Evolutionary conservation across 331 rosid genomes (phyloP), one percentile per base, ranked within the genome.

Genomic region (Pyracantha coccinea): DNA sequence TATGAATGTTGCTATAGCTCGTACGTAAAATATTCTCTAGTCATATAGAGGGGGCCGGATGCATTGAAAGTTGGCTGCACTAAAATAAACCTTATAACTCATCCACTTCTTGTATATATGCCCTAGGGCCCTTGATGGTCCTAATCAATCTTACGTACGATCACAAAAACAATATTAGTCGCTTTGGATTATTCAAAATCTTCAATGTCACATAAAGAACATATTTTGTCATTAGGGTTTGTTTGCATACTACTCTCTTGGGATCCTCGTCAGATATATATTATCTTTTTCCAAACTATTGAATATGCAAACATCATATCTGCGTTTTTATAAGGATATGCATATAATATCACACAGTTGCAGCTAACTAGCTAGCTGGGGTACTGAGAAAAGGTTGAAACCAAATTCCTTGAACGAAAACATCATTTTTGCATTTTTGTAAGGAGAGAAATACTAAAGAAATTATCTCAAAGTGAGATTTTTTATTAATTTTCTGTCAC

Each of bases 121-220:
- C 66, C 66, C 35, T 38, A 33, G 27, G 64, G 54, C 83, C 24
- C 8, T 4, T 14, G 31, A 68, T 58, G 23, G 73, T 73, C 74
- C 54, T 73, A 64, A 69, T 77, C 80, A 80, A 78, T 80, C 80
- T 76, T 54, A 60, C 83, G 7, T 29, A 63, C 68, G 75, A 77
- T 68, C 80, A 53, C 75, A 25, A 68, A 72, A 38, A 78, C 33
- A 28, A 28, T 28, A 41, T 67, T 81, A 65, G 80, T 67, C 83
- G 52, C 74, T 28, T 19, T 74, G 28, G 62, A 21, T 53, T 72
- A 32, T 16, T 77, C 75, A 19, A 35, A 54, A 38, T 69, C 69
- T 65, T 27, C 25, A n/a, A 70, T 55, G 62, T 69, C 75, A 17
- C 58, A 7, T 77, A 47, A 52, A 74, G 6, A 59, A 21, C 23